Evolutionary conservation across 495 filamentous ascomycete species (phyloP), one percentile per base, ranked within the genome.

Genomic region (Tuber umbilicatum): DNA sequence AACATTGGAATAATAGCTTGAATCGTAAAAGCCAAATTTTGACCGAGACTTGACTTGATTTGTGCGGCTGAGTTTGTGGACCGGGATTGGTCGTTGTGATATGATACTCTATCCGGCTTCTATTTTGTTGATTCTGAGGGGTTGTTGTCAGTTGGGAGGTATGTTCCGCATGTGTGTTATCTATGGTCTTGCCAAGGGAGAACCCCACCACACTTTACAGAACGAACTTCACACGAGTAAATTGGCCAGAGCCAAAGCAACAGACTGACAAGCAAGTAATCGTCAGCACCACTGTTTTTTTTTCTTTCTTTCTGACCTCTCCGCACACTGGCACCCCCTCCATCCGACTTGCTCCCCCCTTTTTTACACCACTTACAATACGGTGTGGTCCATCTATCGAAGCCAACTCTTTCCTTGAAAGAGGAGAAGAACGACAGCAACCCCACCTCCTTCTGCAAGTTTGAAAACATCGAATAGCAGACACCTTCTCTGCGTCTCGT

Each of bases 391-490:
- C 55, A 35, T 64, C 55, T 19, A 64, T 64, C 55, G 55, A 35
- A 64, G 6, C 27, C 2, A 35, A 64, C 16, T 64, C 55, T 64
- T 31, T 35, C 55, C 55, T 64, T 64, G 55, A 16, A 64, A 35
- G 27, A 55, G 50, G 14, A 64, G 27, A 35, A 60, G 23, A n/a
- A 60, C 50, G 6, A 17, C 55, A 64, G 7, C 55, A 35, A 35
- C 55, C 55, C 55, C 55, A 64, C 55, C 55, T 64, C 27, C 55
- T 64, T 64, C 55, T 64, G 55, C 55, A 64, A 35, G 55, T 64
- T 64, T 35, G 55, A 35, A 16, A 64, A 64, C 55, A 64, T 64
- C 55, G 55, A 64, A 19, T 64, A 64, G 14, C 55, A 35, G 55
- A 16, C 55, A 64, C 31, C 27, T 35, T 64, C 55, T 31, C 55